A percentile compares a stretch with the other conserved stretches of the same genome.
Conservation (phyloP, 2,329 filamentous ascomycete genomes). For the Fusarium sp. region DNA sequence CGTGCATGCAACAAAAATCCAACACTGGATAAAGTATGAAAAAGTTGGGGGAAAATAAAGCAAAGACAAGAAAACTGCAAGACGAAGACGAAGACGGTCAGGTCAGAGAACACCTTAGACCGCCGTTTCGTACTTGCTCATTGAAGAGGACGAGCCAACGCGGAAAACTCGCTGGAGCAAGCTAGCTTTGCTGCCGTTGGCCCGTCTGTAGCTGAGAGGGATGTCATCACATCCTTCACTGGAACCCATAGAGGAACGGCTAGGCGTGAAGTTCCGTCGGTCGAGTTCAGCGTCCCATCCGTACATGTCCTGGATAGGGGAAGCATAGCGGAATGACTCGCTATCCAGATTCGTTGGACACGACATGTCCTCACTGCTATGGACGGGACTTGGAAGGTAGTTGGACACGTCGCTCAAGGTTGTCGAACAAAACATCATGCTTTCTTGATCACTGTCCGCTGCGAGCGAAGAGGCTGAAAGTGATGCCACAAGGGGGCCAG, state of each 20-base stretch:
- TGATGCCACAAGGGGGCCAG: slow-evolving; percentile 6
- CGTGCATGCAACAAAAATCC: slow-evolving; percentile 29
- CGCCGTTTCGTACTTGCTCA: slow-evolving; percentile 27
- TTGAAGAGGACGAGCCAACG: slow-evolving; percentile 36
- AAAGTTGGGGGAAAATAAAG: slow-evolving; percentile 2
- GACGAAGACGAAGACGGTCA: too few species aligned
- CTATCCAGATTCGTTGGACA: slow-evolving; percentile 24
- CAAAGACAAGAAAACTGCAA: neutral
- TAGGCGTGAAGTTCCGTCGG: slow-evolving; percentile 22
- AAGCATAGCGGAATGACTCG: slow-evolving; percentile 28
- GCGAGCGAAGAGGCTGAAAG: slow-evolving; percentile 15
- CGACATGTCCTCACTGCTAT: slow-evolving; percentile 27
- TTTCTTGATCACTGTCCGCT: slow-evolving; percentile 5
- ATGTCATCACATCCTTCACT: slow-evolving; percentile 29
- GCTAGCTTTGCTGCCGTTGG: slow-evolving; percentile 41
- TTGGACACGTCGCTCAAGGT: slow-evolving; percentile 53
- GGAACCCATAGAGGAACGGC: slow-evolving; percentile 18
- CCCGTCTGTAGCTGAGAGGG: slow-evolving; percentile 37
- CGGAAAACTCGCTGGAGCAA: slow-evolving; percentile 42
- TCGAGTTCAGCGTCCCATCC: slow-evolving; percentile 65
- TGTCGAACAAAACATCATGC: neutral
- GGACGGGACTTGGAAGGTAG: slow-evolving; percentile 50
- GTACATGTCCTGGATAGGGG: slow-evolving; percentile 55
- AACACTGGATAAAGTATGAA: slow-evolving; percentile 9
- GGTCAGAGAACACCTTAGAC: neutral